Evolutionary conservation across 1,139 yeast genomes (phyloP).

Genomic region (Suhomyces bokatorum): DNA sequence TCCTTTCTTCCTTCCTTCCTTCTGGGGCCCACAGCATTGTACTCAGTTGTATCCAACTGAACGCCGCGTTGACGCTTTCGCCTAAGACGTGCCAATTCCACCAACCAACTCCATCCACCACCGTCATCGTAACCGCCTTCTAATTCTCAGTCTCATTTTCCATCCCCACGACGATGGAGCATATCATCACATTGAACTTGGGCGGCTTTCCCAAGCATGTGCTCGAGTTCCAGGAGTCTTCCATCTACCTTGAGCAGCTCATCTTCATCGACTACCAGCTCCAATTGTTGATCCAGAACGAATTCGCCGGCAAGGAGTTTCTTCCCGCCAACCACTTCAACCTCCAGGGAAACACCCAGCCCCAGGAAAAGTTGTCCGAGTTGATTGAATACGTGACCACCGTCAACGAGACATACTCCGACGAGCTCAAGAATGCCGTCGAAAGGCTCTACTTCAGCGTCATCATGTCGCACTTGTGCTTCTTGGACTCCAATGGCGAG

Average conservation of each 20-base stretch:
- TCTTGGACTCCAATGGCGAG: conserved; percentile 29
- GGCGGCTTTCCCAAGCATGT: conserved; percentile 45
- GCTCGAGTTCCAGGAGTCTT: conserved; percentile 36
- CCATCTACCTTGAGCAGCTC: conserved; percentile 38
- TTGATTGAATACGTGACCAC: conserved; percentile 33
- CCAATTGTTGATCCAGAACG: conserved; percentile 36
- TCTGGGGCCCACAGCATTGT: neutral
- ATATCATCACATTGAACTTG: conserved; percentile 24
- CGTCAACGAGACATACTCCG: conserved; percentile 31
- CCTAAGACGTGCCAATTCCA: neutral
- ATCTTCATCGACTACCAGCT: conserved; percentile 44
- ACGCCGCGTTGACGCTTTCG: neutral
- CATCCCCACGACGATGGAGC: conserved; percentile 5
- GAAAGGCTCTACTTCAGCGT: conserved; percentile 38
- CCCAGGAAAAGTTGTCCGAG: conserved; percentile 29
- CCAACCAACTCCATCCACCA: no score
- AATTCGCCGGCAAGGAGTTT: conserved; percentile 32
- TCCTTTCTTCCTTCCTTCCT: no score
- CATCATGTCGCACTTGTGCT: conserved; percentile 39
- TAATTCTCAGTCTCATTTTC: no score
- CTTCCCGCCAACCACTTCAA: conserved; percentile 22
- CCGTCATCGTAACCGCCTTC: no score
- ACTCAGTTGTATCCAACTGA: neutral
- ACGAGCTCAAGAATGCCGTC: conserved; percentile 26
- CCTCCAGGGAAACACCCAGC: conserved; percentile 17